Base-by-base conservation (phyloP, 2,329 filamentous ascomycete genomes). In the Colletotrichum orchidophilum region DNA sequence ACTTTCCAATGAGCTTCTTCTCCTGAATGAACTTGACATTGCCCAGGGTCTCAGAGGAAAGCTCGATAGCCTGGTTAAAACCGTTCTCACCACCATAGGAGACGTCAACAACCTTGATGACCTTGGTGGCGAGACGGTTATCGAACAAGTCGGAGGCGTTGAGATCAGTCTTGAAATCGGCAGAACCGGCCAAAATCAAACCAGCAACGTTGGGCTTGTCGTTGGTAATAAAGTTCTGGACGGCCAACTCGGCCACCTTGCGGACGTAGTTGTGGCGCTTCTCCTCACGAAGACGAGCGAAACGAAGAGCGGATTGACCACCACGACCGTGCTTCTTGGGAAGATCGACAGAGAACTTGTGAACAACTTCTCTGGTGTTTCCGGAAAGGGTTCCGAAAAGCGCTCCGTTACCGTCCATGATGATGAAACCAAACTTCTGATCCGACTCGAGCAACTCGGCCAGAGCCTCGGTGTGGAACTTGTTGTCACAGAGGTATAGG, bases 1-100 rank as follows among this genome's bases (percentile, higher is more conserved):
- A 99, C 81, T 94, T 95, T 82, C 96, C 96, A 80, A 99, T 99
- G 74, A 99, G 91, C 87, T 98, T 99, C 93, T 99, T 99, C 89
- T 99, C 96, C 85, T 99, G 96, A 82, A 99, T 98, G 83, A 99
- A 99, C 86, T 99, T 99, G 89, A 99, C 96, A 81, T 98, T 99
- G 84, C 95, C 94, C 58, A 99, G 90, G 8, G 96, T 99, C 87
- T 99, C 97, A 8, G 95, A 90, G 29, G 96, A 93, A 78, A 99
- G 84, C 81, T 99, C 96, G 75, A 99, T 99, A 72, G 96, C 96
- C 86, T 99, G 97, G 87, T 99, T 99, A 90, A 99, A 99, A 57
- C 96, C 96, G 87, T 98, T 98, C 86, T 99, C 97, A 77, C 96
- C 96, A 82, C 96, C 96, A 79, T 99, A 99, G 15, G 96, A 98